A percentile compares a stretch with the other conserved stretches of the same genome.
These are phyloP conservation scores for Thamnidium elegans DNA, from an alignment of 192 early-diverging fungal genomes.

Conservation along the genomic window DNA sequence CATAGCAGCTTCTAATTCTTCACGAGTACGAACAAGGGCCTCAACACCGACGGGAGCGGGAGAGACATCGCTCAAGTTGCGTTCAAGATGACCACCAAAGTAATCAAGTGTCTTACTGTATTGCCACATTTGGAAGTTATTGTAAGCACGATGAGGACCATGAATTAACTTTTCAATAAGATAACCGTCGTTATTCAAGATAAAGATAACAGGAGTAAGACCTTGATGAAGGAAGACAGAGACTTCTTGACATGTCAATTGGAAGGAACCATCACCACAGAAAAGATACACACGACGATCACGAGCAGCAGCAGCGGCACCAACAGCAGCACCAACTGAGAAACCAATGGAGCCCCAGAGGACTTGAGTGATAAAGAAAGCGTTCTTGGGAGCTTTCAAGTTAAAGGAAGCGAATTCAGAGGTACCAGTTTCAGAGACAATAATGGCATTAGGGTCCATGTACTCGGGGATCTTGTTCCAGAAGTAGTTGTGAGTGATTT, in stretches of 20 bases:
- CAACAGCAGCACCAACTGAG: conserved; percentile 42
- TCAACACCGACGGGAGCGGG: conserved; percentile 35
- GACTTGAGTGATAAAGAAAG: conserved; percentile 41
- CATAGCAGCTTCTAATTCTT: conserved; percentile 43
- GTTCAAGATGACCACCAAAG: conserved; percentile 33
- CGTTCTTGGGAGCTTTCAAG: conserved; percentile 32
- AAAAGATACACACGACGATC: conserved; percentile 43
- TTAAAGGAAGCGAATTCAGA: conserved; percentile 40
- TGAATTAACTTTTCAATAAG: conserved; percentile 51
- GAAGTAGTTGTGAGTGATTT: conserved; percentile 42
- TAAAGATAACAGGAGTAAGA: conserved; percentile 44
- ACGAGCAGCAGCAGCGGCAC: conserved; percentile 41
- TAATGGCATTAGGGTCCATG: conserved; percentile 28
- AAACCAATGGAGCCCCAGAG: conserved; percentile 35
- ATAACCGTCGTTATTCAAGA: conserved; percentile 54
- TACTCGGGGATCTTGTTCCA: conserved; percentile 40
- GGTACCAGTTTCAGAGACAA: conserved; percentile 50
- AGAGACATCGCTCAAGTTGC: conserved; percentile 20
- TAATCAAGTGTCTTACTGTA: conserved; percentile 47
- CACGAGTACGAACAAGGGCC: conserved; percentile 20
- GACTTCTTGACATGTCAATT: conserved; percentile 48
- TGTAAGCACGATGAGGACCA: conserved; percentile 42
- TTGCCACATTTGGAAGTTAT: conserved; percentile 50
- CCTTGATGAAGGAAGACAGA: conserved; percentile 50
- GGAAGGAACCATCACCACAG: conserved; percentile 53